Percentiles rank a stretch among this genome's conserved stretches.
These are phyloP conservation scores for Tylopilus orsonianus DNA, from an alignment of 1,284 basidiomycete species.

Conservation along the genomic window DNA sequence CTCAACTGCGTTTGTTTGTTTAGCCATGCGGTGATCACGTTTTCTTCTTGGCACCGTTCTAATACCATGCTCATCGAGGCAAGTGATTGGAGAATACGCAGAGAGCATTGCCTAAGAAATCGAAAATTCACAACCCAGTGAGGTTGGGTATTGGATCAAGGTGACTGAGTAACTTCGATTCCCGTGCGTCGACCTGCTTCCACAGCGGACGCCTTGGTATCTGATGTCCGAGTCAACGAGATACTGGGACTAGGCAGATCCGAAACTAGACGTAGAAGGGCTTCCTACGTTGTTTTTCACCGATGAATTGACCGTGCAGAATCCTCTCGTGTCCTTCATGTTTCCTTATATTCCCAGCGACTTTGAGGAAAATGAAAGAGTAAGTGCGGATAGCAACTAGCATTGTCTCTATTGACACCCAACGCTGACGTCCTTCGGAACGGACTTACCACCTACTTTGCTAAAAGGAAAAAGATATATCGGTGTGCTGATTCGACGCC, in stretches of 20 bases:
- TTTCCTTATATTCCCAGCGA: conserved; percentile 22
- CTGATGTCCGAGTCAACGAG: conserved; percentile 18
- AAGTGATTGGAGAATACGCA: too few species aligned
- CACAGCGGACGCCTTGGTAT: neutral
- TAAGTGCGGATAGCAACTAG: neutral
- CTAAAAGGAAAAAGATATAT: conserved; percentile 19
- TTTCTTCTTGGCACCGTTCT: conserved; percentile 30
- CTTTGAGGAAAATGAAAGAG: conserved; percentile 16
- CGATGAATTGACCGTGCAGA: conserved; percentile 12
- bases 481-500: conserved; percentile 9
- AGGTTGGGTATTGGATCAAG: conserved; percentile 20
- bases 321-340: conserved; percentile 20
- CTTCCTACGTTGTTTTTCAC: conserved; percentile 20
- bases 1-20: neutral
- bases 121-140: conserved; percentile 16
- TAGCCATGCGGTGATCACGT: conserved; percentile 24
- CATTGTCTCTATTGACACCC: neutral
- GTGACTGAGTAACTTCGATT: conserved; percentile 24
- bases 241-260: conserved; percentile 29
- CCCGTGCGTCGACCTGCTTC: conserved; percentile 15
- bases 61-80: conserved; percentile 31
- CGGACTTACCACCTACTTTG: conserved; percentile 15
- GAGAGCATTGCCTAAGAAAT: conserved; percentile 24
- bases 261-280: conserved; percentile 21
- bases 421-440: conserved; percentile 5